phyloP scores from a whole-genome alignment of 225 moss, liverwort and hornwort genomes.

The Bryum argenteum region DNA sequence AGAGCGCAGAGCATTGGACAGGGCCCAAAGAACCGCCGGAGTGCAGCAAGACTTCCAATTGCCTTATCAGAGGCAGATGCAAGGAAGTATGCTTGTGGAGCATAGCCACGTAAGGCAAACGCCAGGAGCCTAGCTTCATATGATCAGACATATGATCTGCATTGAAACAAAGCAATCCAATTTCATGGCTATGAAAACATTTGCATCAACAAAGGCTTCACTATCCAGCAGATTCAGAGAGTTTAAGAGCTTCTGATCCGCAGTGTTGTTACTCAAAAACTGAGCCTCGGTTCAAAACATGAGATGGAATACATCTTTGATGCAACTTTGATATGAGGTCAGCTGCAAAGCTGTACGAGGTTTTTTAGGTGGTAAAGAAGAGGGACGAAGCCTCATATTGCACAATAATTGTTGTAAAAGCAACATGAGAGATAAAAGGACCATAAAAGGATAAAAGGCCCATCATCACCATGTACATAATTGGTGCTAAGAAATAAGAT shows the following conservation, averaged over 20 bases:
- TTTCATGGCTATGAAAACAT: neutral
- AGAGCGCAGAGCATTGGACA: slow-evolving; percentile 54
- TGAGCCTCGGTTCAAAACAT: neutral
- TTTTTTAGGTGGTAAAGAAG: neutral
- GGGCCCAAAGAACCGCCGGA: slow-evolving; percentile 43
- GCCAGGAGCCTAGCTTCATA: slow-evolving; percentile 55
- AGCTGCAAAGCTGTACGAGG: neutral
- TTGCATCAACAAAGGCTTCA: slow-evolving; percentile 8
- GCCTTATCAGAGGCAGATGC: slow-evolving; percentile 48
- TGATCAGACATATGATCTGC: slow-evolving; percentile 56
- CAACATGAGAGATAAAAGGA: neutral
- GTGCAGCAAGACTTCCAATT: slow-evolving; percentile 38
- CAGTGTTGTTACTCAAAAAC: slow-evolving; percentile 1
- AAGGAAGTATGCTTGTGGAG: slow-evolving; percentile 43
- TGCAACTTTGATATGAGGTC: neutral
- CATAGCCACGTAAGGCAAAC: slow-evolving; percentile 57
- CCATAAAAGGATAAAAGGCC: neutral
- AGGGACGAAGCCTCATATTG: neutral
- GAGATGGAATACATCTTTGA: neutral
- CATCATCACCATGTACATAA: neutral
- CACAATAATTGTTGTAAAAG: neutral
- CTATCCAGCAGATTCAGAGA: neutral
- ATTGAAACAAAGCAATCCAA: neutral
- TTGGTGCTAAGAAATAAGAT: neutral
- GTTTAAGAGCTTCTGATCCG: neutral